phyloP scores from a whole-genome alignment of 148 eudicot genomes.

The Polygonum maritimum region DNA sequence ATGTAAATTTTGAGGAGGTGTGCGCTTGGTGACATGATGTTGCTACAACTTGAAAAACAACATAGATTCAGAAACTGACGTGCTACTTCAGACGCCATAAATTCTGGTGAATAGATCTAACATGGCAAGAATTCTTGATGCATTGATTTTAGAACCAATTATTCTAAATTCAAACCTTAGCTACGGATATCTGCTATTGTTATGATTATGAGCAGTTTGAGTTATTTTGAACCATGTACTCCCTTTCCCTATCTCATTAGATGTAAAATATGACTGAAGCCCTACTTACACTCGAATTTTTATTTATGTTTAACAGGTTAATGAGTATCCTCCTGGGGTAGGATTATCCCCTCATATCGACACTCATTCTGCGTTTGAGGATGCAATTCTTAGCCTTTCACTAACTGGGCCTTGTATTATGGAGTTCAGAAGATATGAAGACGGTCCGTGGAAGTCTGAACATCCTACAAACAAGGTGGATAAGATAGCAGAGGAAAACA shows the following conservation, averaged over 20 bases:
- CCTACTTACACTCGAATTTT: neutral
- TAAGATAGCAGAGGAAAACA: slow-evolving; percentile 9
- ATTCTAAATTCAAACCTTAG: neutral
- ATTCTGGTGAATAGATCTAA: neutral
- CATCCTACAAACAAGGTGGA: slow-evolving; percentile 27
- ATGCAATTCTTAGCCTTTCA: slow-evolving; percentile 82
- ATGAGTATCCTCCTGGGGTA: slow-evolving; percentile 93
- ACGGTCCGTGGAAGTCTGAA: slow-evolving; percentile 32
- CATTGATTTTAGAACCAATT: neutral
- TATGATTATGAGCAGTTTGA: neutral
- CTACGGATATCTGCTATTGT: neutral
- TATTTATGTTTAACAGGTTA: slow-evolving; percentile 48
- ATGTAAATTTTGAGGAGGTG: neutral
- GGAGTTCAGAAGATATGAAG: slow-evolving; percentile 80
- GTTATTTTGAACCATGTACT: neutral
- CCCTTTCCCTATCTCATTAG: neutral
- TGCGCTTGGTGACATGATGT: neutral
- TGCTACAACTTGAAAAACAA: neutral
- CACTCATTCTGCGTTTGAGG: slow-evolving; percentile 97
- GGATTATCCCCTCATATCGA: slow-evolving; percentile 97
- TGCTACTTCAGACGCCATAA: neutral
- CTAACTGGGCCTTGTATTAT: slow-evolving; percentile 95
- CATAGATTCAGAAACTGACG: neutral
- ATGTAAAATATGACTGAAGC: neutral
- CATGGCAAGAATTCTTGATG: neutral